Conservation (phyloP, 805 yeast species). For the Metschnikowia matae region DNA sequence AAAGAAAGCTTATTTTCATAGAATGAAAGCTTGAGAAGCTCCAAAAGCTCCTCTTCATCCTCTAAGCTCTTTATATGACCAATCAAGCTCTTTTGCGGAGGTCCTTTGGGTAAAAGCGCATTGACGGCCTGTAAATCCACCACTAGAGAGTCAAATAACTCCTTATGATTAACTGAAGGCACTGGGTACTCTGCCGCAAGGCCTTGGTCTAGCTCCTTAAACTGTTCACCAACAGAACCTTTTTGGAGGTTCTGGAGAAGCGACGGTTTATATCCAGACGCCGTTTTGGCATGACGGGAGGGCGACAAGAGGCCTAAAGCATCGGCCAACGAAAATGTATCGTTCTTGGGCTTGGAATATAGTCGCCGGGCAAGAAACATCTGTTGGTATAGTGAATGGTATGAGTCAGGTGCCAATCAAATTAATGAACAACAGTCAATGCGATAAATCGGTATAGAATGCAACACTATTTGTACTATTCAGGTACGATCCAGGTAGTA, state of each 20-base stretch:
- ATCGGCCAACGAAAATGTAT: constrained; percentile 25
- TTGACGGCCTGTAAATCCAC: constrained; percentile 21
- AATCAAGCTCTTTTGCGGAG: constrained; percentile 15
- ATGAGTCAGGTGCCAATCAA: too few relatives aligned
- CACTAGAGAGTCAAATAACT: constrained; percentile 21
- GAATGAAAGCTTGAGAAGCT: constrained; percentile 22
- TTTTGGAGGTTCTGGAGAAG: constrained; percentile 28
- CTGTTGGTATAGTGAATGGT: not conserved
- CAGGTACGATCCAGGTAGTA: too few relatives aligned
- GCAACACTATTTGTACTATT: too few relatives aligned
- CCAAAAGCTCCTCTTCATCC: constrained; percentile 20
- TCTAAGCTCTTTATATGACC: constrained; percentile 18
- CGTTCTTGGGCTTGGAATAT: constrained; percentile 7
- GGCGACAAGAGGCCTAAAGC: constrained; percentile 35
- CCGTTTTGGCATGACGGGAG: constrained; percentile 8
- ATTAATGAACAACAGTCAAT: too few relatives aligned
- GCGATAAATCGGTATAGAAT: too few relatives aligned
- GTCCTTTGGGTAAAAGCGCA: constrained; percentile 6
- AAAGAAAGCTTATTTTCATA: constrained; percentile 25
- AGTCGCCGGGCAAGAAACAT: constrained; percentile 1
- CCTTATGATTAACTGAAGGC: constrained; percentile 9
- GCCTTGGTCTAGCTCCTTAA: constrained; percentile 9
- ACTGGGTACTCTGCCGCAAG: constrained; percentile 1
- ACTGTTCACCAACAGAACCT: constrained; percentile 32
- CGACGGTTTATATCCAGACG: constrained; percentile 29